phyloP scores from a whole-genome alignment of 805 yeast genomes.

The Nakazawaea ambrosiae region DNA sequence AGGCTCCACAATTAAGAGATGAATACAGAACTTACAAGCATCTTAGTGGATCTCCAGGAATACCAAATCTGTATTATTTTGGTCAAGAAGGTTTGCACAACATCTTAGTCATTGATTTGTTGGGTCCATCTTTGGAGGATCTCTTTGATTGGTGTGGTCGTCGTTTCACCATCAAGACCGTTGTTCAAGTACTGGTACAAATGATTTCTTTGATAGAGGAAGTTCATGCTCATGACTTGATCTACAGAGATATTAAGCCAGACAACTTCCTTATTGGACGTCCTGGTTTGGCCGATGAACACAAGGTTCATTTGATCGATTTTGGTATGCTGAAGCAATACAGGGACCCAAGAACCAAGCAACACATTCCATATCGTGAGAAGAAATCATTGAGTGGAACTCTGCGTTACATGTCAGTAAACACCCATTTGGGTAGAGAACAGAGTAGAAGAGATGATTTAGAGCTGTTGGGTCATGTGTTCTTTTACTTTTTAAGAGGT shows the following conservation, averaged over 20 bases:
- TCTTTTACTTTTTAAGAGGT: constrained; percentile 90
- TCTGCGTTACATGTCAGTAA: constrained; percentile 97
- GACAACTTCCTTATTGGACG: constrained; percentile 94
- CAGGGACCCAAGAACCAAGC: constrained; percentile 92
- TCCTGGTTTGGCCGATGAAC: constrained; percentile 78
- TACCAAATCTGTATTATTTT: constrained; percentile 95
- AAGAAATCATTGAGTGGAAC: constrained; percentile 95
- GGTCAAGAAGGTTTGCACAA: constrained; percentile 98
- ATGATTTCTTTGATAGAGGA: constrained; percentile 85
- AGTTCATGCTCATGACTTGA: constrained; percentile 83
- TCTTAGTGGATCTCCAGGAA: constrained; percentile 73
- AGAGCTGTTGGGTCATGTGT: constrained; percentile 94
- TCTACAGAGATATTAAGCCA: constrained; percentile 95
- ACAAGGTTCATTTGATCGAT: constrained; percentile 83
- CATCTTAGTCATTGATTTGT: constrained; percentile 84
- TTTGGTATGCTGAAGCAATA: constrained; percentile 99
- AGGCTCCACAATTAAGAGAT: constrained; percentile 95
- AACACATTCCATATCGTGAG: constrained; percentile 95
- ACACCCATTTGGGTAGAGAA: constrained; percentile 95
- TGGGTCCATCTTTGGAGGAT: constrained; percentile 95
- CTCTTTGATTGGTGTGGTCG: constrained; percentile 98
- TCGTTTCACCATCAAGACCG: constrained; percentile 79
- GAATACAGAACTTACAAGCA: constrained; percentile 94
- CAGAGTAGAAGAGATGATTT: constrained; percentile 95
- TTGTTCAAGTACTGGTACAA: constrained; percentile 89